phyloP scores from a whole-genome alignment of 2,329 filamentous ascomycete genomes.

The Biscogniauxia marginata region DNA sequence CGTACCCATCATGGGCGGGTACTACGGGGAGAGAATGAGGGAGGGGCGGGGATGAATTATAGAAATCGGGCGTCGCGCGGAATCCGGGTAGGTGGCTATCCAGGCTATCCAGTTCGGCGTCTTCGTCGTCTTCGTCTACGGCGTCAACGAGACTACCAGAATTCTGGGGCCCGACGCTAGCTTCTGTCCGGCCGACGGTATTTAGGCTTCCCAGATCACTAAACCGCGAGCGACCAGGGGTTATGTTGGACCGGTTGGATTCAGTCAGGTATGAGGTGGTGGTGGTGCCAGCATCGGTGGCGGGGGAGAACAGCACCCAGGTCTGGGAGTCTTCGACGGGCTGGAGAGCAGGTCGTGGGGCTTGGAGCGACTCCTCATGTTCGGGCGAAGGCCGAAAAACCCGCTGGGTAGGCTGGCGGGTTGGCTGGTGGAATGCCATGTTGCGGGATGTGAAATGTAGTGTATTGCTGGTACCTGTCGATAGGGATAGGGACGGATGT shows the following conservation, averaged over 20 bases:
- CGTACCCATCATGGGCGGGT: conserved; percentile 89
- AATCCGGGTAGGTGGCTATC: conserved; percentile 92
- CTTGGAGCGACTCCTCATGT: conserved; percentile 38
- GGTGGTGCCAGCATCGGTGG: conserved; percentile 52
- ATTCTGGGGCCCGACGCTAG: conserved; percentile 44
- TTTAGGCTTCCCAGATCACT: conserved; percentile 81
- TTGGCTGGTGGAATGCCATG: conserved; percentile 63
- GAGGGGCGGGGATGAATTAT: conserved; percentile 40
- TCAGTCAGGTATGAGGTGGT: conserved; percentile 69
- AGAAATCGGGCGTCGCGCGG: conserved; percentile 56
- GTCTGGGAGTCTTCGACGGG: conserved; percentile 74
- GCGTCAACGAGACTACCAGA: conserved; percentile 39
- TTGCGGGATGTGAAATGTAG: conserved; percentile 3
- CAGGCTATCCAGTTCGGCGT: conserved; percentile 84
- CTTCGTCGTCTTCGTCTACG: conserved; percentile 49
- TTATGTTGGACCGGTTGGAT: conserved; percentile 61
- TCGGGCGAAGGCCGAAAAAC: conserved; percentile 40
- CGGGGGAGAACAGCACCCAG: conserved; percentile 93
- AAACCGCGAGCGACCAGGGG: conserved; percentile 67
- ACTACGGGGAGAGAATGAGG: conserved; percentile 67
- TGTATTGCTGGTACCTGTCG: neutral
- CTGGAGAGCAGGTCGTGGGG: conserved; percentile 33
- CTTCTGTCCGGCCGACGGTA: conserved; percentile 62
- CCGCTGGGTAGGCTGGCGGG: conserved; percentile 51
- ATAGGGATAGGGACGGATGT: neutral